Evolutionary conservation across 1,284 basidiomycete genomes (phyloP).

Genomic region (Schizophyllum commune): DNA sequence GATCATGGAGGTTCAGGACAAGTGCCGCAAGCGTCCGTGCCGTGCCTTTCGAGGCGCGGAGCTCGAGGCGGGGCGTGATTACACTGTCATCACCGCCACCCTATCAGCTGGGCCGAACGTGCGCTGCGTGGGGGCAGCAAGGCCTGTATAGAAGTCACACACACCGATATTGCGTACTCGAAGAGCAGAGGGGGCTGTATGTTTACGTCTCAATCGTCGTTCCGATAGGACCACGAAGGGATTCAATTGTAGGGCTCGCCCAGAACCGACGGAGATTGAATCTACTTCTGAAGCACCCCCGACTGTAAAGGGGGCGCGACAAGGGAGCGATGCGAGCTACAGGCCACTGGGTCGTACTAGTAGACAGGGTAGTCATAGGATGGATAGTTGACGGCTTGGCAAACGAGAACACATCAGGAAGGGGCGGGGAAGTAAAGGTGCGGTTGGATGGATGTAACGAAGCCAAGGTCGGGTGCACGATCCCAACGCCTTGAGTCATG

Average conservation of each 20-base stretch:
- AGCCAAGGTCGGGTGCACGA: too few species aligned
- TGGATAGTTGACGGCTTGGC: too few species aligned
- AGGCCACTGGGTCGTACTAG: too few species aligned
- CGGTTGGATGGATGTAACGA: too few species aligned
- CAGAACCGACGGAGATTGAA: background rate
- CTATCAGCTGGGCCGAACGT: slow-evolving; percentile 11
- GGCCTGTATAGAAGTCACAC: background rate
- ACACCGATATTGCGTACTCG: background rate
- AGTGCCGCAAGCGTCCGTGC: background rate
- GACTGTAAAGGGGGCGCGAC: too few species aligned
- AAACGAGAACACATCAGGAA: too few species aligned
- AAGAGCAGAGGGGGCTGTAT: background rate
- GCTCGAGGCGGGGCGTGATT: background rate
- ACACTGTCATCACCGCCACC: slow-evolving; percentile 7
- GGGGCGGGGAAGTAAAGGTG: too few species aligned
- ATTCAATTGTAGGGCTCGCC: background rate
- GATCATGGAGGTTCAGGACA: slow-evolving; percentile 31
- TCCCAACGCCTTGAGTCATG: too few species aligned
- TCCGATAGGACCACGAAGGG: too few species aligned
- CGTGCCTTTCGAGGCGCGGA: background rate
- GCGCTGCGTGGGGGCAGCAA: background rate
- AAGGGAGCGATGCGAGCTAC: too few species aligned
- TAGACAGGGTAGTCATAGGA: too few species aligned
- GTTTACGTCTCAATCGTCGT: background rate
- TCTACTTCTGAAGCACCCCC: too few species aligned